Evolutionary conservation across 352 stramenopile species (phyloP).

Genomic region (Phytophthora litchii): DNA sequence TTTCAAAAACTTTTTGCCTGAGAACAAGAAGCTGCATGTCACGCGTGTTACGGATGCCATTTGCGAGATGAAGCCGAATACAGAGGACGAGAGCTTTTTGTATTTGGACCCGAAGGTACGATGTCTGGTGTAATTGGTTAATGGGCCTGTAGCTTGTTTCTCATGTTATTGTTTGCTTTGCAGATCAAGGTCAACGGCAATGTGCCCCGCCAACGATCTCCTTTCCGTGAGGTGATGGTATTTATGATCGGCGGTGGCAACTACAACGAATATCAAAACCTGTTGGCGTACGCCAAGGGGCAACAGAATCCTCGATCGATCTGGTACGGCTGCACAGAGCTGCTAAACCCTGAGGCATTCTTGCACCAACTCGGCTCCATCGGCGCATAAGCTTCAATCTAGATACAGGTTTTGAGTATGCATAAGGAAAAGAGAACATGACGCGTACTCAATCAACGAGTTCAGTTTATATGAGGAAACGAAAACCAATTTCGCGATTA

Average conservation of each 20-base stretch:
- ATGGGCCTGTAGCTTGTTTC: neutral
- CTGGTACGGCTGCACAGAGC: constrained; percentile 90
- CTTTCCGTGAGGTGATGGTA: constrained; percentile 85
- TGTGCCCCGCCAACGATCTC: constrained; percentile 74
- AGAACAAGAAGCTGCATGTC: constrained; percentile 89
- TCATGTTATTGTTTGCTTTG: constrained; percentile 6
- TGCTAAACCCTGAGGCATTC: constrained; percentile 90
- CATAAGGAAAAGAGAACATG: neutral
- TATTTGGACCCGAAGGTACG: constrained; percentile 87
- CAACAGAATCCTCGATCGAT: constrained; percentile 71
- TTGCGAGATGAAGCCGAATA: constrained; percentile 81
- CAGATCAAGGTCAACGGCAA: constrained; percentile 78
- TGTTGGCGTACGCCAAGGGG: constrained; percentile 81
- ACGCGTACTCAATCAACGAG: neutral
- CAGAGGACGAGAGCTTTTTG: constrained; percentile 83
- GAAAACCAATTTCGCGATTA: too few relatives aligned
- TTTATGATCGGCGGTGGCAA: constrained; percentile 90
- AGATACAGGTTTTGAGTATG: neutral
- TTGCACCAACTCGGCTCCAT: constrained; percentile 85
- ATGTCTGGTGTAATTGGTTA: neutral
- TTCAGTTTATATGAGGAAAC: too few relatives aligned
- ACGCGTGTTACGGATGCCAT: constrained; percentile 84
- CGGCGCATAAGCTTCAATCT: constrained; percentile 40
- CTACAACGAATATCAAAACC: constrained; percentile 90
- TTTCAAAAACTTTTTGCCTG: constrained; percentile 88